Conservation (phyloP, 2,329 filamentous ascomycete genomes). For the Arthrobotrys conoides region DNA sequence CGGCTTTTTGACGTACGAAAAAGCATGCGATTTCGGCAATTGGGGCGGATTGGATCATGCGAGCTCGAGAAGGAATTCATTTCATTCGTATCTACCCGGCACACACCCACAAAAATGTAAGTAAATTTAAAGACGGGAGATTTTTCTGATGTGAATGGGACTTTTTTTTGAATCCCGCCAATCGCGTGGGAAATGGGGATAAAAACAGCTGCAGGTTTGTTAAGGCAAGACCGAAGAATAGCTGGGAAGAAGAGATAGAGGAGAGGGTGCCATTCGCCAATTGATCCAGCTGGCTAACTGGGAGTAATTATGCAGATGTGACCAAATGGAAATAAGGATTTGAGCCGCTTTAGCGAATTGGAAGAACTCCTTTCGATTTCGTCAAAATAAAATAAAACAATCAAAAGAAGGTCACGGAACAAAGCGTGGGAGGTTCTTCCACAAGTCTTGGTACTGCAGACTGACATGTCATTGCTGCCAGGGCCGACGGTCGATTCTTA, state of each 20-base stretch:
- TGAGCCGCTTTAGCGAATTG: conserved; percentile 23
- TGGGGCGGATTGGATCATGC: conserved; percentile 2
- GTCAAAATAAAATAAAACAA: neutral
- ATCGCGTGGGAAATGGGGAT: conserved; percentile 6
- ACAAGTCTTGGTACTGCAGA: conserved; percentile 34
- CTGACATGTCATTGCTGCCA: conserved; percentile 55
- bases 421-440: conserved; percentile 27
- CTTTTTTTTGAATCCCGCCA: conserved; percentile 8
- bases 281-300: conserved; percentile 22
- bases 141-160: conserved; percentile 9
- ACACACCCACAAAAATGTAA: neutral
- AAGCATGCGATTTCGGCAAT: conserved; percentile 17
- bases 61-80: conserved; percentile 26
- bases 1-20: conserved; percentile 17
- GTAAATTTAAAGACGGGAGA: conserved; percentile 50
- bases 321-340: conserved; percentile 13
- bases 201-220: conserved; percentile 19
- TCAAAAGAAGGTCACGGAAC: conserved; percentile 32
- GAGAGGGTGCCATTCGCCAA: conserved; percentile 10
- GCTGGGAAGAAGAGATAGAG: neutral
- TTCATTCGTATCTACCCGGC: conserved; percentile 36
- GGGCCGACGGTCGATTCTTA: conserved; percentile 24
- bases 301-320: conserved; percentile 7
- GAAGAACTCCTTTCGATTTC: neutral
- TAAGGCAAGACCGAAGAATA: too few species aligned